Percentiles rank a stretch among this genome's conserved stretches.
phyloP scores from a whole-genome alignment of 78 protist species.

The Isochrysis galbana region DNA sequence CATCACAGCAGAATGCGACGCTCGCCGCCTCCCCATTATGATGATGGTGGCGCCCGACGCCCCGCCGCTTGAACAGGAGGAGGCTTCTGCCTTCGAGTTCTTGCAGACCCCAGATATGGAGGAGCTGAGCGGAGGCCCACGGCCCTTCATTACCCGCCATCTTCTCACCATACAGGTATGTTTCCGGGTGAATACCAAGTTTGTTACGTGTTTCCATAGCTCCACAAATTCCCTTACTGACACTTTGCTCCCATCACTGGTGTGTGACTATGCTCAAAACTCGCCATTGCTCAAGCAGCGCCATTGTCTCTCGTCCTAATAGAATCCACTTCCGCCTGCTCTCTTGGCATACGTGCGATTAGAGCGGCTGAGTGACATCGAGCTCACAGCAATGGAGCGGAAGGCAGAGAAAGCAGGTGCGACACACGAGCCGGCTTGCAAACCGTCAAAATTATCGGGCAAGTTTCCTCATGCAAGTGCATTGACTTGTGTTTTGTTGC shows the following conservation, averaged over 20 bases:
- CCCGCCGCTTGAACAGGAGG: neutral
- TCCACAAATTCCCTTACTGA: too few relatives aligned
- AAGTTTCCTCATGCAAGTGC: too few relatives aligned
- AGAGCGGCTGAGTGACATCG: neutral
- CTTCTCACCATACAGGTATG: neutral
- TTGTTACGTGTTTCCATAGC: too few relatives aligned
- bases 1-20: neutral
- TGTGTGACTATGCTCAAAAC: too few relatives aligned
- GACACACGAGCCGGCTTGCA: neutral
- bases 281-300: too few relatives aligned
- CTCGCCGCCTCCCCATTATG: neutral
- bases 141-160: neutral
- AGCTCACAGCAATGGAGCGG: neutral
- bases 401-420: neutral
- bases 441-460: too few relatives aligned
- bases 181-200: too few relatives aligned
- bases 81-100: neutral
- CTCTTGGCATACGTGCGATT: neutral
- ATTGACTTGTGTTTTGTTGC: too few relatives aligned
- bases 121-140: neutral
- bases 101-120: neutral
- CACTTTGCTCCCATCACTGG: too few relatives aligned
- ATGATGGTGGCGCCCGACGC: constrained; percentile 7
- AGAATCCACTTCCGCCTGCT: neutral
- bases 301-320: too few relatives aligned